Base-by-base conservation (phyloP, 495 filamentous ascomycete species). In the Chlorociboria aeruginascens region DNA sequence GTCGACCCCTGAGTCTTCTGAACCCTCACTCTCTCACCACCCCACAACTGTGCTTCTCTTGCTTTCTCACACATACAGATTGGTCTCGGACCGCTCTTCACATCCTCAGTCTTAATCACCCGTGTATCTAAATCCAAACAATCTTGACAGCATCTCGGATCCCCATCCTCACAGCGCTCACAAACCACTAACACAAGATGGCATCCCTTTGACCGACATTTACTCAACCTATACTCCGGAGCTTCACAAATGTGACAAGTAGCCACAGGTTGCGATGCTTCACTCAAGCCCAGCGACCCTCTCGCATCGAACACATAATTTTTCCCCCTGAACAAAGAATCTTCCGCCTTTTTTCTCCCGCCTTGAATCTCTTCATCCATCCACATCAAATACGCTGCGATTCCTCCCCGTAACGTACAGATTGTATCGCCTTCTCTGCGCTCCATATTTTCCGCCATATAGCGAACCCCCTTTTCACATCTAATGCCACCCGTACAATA, bases 241-340 rank as follows among this genome's bases (percentile, higher is more conserved):
- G 14, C 33, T 3, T 35, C 43, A 46, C 57, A 60, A 7, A 40
- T 3, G 30, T 60, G 57, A 31, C 57, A 60, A 7, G 25, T 51
- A 14, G 54, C 50, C 6, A 60, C 57, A 3, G 49, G 51, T 17
- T 56, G 43, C 14, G 10, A 4, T 2, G 16, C 40, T n/a, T 16
- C 13, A 39, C 12, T 47, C 9, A 55, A 33, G 0, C 51, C 54
- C 13, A 38, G 46, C 2, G 54, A 50, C 1, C 57, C 57, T 36
- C 57, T 34, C 2, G 57, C 57, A 44, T 60, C 57, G 42, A 60
- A 60, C 14, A 60, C 57, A 32, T 52, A 60, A 36, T 60, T 60
- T 25, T 45, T 36, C 8, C 57, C 57, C 32, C 46, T 47, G 36
- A 60, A 60, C 8, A 60, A 36, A 17, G 40, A 46, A 1, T 60